Evolutionary conservation across 345 rosid species (phyloP).

Genomic region (Populus deltoides): DNA sequence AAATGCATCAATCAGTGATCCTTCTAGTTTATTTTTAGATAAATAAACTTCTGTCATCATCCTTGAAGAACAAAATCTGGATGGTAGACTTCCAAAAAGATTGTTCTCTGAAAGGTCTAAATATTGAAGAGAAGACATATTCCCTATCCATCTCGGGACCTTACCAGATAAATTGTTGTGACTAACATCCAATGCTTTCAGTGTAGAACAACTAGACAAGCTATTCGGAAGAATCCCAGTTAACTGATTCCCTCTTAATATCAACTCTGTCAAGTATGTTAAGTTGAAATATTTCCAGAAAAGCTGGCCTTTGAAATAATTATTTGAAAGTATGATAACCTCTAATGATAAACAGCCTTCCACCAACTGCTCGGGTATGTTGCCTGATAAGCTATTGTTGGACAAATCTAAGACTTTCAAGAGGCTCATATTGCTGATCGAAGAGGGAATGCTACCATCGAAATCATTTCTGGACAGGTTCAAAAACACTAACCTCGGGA

Average conservation of each 20-base stretch:
- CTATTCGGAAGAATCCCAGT: background rate
- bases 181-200: background rate
- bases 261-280: background rate
- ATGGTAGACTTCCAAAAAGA: background rate
- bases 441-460: too few relatives aligned
- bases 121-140: background rate
- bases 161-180: background rate
- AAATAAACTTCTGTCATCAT: background rate
- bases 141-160: background rate
- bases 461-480: too few relatives aligned
- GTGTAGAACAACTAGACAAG: background rate
- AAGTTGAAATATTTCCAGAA: background rate
- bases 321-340: background rate
- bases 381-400: too few relatives aligned
- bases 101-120: slow-evolving; percentile 2
- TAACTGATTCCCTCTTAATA: background rate
- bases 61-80: background rate
- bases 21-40: slow-evolving; percentile 6
- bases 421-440: too few relatives aligned
- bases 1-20: background rate
- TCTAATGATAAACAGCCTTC: too few relatives aligned
- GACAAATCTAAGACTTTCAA: too few relatives aligned
- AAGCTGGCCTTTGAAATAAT: background rate
- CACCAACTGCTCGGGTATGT: too few relatives aligned
- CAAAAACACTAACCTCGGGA: fast-evolving